Evolutionary conservation across 2,329 filamentous ascomycete species (phyloP).

Genomic region (Thielaviopsis euricoi): DNA sequence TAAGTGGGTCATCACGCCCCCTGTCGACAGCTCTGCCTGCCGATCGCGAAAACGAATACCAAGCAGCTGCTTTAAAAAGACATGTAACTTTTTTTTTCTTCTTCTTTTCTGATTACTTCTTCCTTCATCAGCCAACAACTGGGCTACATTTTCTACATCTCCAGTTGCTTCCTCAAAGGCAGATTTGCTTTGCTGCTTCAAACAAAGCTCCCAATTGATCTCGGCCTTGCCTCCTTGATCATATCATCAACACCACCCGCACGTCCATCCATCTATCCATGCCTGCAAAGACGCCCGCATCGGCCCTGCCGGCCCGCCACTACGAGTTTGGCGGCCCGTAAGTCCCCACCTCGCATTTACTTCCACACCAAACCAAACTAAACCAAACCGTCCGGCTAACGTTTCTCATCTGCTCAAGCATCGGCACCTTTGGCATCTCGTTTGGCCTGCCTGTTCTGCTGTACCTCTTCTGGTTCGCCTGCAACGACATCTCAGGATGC

Average conservation of each 20-base stretch:
- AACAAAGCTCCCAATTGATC: too few species aligned
- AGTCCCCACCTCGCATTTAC: constrained; percentile 14
- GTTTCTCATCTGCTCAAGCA: constrained; percentile 29
- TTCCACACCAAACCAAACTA: too few species aligned
- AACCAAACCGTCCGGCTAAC: not conserved
- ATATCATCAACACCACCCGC: too few species aligned
- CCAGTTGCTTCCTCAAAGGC: too few species aligned
- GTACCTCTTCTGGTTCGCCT: constrained; percentile 67
- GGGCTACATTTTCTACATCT: too few species aligned
- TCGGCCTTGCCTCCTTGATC: too few species aligned
- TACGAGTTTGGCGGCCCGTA: constrained; percentile 39
- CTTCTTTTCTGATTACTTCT: too few species aligned
- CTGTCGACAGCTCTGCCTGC: not conserved
- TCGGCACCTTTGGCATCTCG: constrained; percentile 61
- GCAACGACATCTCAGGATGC: constrained; percentile 86
- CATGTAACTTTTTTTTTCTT: not conserved
- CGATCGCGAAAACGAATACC: not conserved
- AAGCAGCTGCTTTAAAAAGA: not conserved
- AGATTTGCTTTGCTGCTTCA: too few species aligned
- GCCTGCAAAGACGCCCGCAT: constrained; percentile 14
- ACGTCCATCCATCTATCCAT: too few species aligned
- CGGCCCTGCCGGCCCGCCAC: constrained; percentile 21
- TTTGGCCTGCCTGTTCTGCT: constrained; percentile 65
- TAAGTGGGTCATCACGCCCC: not conserved
- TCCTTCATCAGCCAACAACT: too few species aligned